Percentiles rank a stretch among this genome's conserved stretches.
Evolutionary conservation across 805 yeast genomes (phyloP).

Genomic region (Yarrowia bubula): DNA sequence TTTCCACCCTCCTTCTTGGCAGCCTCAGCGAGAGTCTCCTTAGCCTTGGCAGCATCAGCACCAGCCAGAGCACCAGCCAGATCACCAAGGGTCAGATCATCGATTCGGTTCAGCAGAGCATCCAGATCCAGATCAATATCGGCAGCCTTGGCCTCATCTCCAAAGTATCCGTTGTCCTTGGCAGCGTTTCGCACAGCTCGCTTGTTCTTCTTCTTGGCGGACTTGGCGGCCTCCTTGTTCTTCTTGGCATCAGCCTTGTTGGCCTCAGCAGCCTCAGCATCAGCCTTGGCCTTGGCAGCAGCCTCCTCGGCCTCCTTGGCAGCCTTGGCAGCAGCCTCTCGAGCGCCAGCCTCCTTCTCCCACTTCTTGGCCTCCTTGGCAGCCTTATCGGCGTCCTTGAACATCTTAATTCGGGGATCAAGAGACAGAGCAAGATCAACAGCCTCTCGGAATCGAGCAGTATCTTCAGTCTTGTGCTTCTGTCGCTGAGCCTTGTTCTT

Average conservation of each 20-base stretch:
- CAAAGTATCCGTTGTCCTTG: slow-evolving; percentile 81
- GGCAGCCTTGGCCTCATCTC: slow-evolving; percentile 60
- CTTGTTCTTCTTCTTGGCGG: slow-evolving; percentile 93
- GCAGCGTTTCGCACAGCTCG: slow-evolving; percentile 77
- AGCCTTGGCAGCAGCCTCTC: slow-evolving; percentile 93
- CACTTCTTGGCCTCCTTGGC: slow-evolving; percentile 94
- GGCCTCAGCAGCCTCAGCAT: slow-evolving; percentile 63
- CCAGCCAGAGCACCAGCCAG: slow-evolving; percentile 65
- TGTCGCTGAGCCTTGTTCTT: slow-evolving; percentile 95
- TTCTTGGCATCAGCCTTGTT: slow-evolving; percentile 81
- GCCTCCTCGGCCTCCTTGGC: slow-evolving; percentile 84
- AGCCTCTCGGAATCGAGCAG: slow-evolving; percentile 77
- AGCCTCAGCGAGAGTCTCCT: slow-evolving; percentile 55
- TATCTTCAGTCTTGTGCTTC: slow-evolving; percentile 97
- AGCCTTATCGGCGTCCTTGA: slow-evolving; percentile 91
- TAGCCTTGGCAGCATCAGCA: slow-evolving; percentile 54
- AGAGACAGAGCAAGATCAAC: slow-evolving; percentile 84
- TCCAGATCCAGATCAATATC: slow-evolving; percentile 71
- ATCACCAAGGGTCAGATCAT: slow-evolving; percentile 73
- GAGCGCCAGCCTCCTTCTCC: slow-evolving; percentile 97
- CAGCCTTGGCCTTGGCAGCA: slow-evolving; percentile 73
- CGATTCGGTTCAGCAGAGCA: slow-evolving; percentile 71
- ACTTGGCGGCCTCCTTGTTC: slow-evolving; percentile 89
- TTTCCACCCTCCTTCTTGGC: slow-evolving; percentile 48
- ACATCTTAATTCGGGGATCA: slow-evolving; percentile 92